These are phyloP conservation scores for Ustilago esculenta DNA, from an alignment of 1,284 basidiomycete genomes.

Conservation along the genomic window DNA sequence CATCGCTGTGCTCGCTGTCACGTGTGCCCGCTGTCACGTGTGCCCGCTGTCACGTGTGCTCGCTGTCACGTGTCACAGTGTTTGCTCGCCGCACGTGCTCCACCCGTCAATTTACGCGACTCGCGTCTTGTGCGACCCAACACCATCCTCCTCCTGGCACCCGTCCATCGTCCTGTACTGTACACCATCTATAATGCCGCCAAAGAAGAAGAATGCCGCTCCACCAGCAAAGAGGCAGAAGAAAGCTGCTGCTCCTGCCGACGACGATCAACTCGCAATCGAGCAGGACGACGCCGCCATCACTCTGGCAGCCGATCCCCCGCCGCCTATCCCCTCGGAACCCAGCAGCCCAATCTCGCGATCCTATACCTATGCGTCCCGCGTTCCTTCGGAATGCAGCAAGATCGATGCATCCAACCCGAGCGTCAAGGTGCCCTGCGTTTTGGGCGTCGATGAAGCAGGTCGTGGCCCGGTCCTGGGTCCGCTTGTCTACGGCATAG, in stretches of 20 bases:
- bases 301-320: conserved; percentile 5
- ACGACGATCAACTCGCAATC: conserved; percentile 6
- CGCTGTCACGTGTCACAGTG: no score
- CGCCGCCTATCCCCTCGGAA: conserved; percentile 44
- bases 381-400: conserved; percentile 35
- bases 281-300: conserved; percentile 7
- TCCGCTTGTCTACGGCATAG: conserved; percentile 93
- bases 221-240: conserved; percentile 7
- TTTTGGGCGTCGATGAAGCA: conserved; percentile 92
- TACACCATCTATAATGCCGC: conserved; percentile 11
- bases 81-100: no score
- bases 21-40: no score
- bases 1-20: no score
- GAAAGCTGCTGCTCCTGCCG: not conserved
- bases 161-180: not conserved
- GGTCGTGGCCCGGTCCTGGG: conserved; percentile 91
- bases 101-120: conserved; percentile 37
- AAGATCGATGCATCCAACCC: conserved; percentile 21
- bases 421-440: conserved; percentile 48
- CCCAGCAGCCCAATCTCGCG: conserved; percentile 21
- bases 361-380: conserved; percentile 44
- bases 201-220: conserved; percentile 15
- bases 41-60: no score
- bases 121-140: conserved; percentile 21
- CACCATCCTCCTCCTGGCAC: conserved; percentile 10